Conservation (phyloP, 345 rosid genomes). For the Gossypium arboreum region DNA sequence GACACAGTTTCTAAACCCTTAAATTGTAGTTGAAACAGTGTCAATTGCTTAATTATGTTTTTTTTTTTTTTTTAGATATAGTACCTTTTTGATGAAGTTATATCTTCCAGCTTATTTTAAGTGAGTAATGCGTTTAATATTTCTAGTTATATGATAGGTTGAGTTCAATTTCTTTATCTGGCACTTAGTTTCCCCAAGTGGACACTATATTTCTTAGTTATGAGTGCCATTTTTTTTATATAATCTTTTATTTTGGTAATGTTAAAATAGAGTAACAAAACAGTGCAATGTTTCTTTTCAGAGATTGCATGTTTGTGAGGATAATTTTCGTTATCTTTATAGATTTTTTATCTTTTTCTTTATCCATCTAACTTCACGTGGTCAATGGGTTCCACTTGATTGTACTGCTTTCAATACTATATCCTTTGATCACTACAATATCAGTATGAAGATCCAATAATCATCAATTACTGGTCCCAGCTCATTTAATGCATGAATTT, state of each 20-base stretch:
- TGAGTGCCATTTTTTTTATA: neutral
- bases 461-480: neutral
- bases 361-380: conserved; percentile 8
- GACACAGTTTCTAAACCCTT: no score
- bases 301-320: neutral
- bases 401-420: neutral
- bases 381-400: conserved; percentile 8
- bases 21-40: no score
- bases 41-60: no score
- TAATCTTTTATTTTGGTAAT: neutral
- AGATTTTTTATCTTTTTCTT: neutral
- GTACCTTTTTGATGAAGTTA: neutral
- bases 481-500: conserved; percentile 3
- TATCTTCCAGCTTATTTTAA: neutral
- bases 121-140: neutral
- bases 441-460: conserved; percentile 20
- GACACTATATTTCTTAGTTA: neutral
- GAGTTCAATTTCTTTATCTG: neutral
- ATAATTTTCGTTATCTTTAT: neutral
- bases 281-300: neutral
- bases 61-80: no score
- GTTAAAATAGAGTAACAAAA: neutral
- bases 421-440: neutral
- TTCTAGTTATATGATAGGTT: neutral
- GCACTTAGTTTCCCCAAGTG: neutral